A percentile compares a stretch with the other conserved stretches of the same genome.
Conservation (phyloP, 495 filamentous ascomycete species). For the Recurvomyces mirabilis region DNA sequence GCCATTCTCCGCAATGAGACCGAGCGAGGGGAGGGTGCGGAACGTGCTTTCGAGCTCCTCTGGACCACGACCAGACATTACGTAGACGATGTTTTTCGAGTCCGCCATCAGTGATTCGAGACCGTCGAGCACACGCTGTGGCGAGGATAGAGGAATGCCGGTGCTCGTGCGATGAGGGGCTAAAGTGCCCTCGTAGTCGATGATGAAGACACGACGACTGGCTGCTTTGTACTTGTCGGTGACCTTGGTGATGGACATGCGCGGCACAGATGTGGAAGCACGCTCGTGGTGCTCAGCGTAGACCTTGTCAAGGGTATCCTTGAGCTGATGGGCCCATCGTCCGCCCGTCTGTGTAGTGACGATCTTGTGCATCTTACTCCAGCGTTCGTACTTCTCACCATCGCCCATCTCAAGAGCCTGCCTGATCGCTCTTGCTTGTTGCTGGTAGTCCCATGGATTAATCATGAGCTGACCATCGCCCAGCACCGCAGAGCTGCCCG, state of each 20-base stretch:
- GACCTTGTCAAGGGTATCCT: slow-evolving; percentile 52
- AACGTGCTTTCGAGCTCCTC: slow-evolving; percentile 83
- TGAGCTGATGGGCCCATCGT: slow-evolving; percentile 69
- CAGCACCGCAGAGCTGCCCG: slow-evolving; percentile 78
- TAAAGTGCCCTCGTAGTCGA: slow-evolving; percentile 87
- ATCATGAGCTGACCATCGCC: slow-evolving; percentile 64
- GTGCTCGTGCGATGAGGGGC: slow-evolving; percentile 71
- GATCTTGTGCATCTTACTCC: slow-evolving; percentile 58
- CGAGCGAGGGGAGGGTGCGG: slow-evolving; percentile 59
- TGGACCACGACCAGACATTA: slow-evolving; percentile 77
- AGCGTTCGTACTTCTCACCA: slow-evolving; percentile 60
- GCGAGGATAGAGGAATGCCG: slow-evolving; percentile 70
- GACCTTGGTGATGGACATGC: slow-evolving; percentile 56
- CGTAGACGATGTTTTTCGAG: slow-evolving; percentile 71
- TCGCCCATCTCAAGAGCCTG: slow-evolving; percentile 64
- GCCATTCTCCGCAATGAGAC: slow-evolving; percentile 85
- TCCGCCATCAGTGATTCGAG: slow-evolving; percentile 70
- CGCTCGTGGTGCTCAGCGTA: slow-evolving; percentile 74
- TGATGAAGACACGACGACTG: slow-evolving; percentile 62
- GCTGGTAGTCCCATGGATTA: slow-evolving; percentile 87
- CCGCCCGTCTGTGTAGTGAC: slow-evolving; percentile 71
- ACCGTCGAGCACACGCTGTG: slow-evolving; percentile 68
- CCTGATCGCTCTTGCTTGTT: slow-evolving; percentile 73
- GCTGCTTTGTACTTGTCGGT: slow-evolving; percentile 51
- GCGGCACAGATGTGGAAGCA: slow-evolving; percentile 73